These are phyloP conservation scores for Sonneratia caseolaris DNA, from an alignment of 345 rosid genomes.

Conservation along the genomic window DNA sequence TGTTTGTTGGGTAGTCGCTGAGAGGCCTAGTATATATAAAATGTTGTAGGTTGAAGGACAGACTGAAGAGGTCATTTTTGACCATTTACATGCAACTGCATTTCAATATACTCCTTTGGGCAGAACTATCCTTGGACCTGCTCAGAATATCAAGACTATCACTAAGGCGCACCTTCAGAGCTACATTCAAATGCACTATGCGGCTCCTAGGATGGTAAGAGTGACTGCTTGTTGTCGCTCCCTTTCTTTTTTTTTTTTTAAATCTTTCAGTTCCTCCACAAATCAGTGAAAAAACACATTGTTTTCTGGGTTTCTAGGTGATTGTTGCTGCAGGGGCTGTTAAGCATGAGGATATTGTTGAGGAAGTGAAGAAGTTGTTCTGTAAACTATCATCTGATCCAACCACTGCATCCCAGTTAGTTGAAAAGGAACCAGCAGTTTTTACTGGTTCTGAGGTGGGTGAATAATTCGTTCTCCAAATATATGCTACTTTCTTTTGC, in stretches of 20 bases:
- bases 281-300: background rate
- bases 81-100: slow-evolving; percentile 98
- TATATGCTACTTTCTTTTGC: background rate
- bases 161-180: slow-evolving; percentile 64
- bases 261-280: background rate
- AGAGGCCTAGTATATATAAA: background rate
- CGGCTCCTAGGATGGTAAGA: slow-evolving; percentile 96
- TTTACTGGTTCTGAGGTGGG: slow-evolving; percentile 98
- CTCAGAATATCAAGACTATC: slow-evolving; percentile 68
- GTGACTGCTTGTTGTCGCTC: background rate
- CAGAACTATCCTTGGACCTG: slow-evolving; percentile 89
- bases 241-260: background rate
- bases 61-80: slow-evolving; percentile 91
- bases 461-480: slow-evolving; percentile 1
- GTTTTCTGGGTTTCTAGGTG: slow-evolving; percentile 37
- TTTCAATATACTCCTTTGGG: slow-evolving; percentile 89
- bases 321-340: slow-evolving; percentile 96
- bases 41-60: slow-evolving; percentile 70
- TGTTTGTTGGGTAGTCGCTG: background rate
- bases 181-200: slow-evolving; percentile 85
- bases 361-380: slow-evolving; percentile 72
- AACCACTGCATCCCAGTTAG: slow-evolving; percentile 76
- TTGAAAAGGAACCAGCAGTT: slow-evolving; percentile 62
- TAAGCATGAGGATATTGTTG: slow-evolving; percentile 93
- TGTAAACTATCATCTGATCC: slow-evolving; percentile 76